A percentile compares a stretch with the other conserved stretches of the same genome.
phyloP scores from a whole-genome alignment of 2,329 filamentous ascomycete species.

The Cladosporium sp. region DNA sequence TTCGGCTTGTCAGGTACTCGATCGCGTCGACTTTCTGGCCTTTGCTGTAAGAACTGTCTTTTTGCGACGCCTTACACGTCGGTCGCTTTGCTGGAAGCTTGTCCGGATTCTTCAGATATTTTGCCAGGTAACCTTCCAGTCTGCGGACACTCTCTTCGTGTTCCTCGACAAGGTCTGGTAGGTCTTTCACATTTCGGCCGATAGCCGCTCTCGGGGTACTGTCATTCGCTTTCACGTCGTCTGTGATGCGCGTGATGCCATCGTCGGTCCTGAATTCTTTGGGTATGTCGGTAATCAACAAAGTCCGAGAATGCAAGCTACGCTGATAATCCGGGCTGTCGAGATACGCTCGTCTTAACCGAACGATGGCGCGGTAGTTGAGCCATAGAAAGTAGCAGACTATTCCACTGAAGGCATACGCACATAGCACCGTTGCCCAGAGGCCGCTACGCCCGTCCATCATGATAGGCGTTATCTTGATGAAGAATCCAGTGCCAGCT shows the following conservation, averaged over 20 bases:
- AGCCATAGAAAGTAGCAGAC: constrained; percentile 82
- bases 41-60: constrained; percentile 68
- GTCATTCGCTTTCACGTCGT: constrained; percentile 74
- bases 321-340: constrained; percentile 83
- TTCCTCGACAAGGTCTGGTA: constrained; percentile 81
- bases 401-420: constrained; percentile 70
- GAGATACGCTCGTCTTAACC: constrained; percentile 75
- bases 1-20: constrained; percentile 84
- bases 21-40: constrained; percentile 88
- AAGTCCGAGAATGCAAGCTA: constrained; percentile 72
- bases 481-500: constrained; percentile 43
- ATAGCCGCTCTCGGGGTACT: constrained; percentile 79
- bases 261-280: constrained; percentile 77
- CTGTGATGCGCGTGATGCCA: constrained; percentile 80
- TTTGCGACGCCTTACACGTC: constrained; percentile 75
- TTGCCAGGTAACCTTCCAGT: constrained; percentile 80
- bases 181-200: constrained; percentile 86
- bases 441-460: constrained; percentile 27
- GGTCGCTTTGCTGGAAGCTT: constrained; percentile 76
- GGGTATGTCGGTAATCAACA: constrained; percentile 79
- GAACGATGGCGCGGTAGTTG: constrained; percentile 76
- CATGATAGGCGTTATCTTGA: constrained; percentile 52
- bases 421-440: constrained; percentile 59
- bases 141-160: constrained; percentile 79
- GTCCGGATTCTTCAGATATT: constrained; percentile 85